These are phyloP conservation scores for Yamadazyma blattariae DNA, from an alignment of 1,139 yeast genomes.

Conservation along the genomic window DNA sequence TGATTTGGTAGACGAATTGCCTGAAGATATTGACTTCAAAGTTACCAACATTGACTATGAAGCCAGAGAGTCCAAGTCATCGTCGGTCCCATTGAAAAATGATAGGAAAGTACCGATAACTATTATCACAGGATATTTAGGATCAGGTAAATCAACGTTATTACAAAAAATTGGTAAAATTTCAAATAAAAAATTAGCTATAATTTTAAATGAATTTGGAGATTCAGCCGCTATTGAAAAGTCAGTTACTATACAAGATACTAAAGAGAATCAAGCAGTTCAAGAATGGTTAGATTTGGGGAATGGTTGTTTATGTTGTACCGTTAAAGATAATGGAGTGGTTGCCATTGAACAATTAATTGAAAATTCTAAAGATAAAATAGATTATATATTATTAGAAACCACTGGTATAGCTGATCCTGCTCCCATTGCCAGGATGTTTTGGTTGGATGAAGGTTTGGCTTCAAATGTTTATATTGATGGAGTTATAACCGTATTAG, in stretches of 20 bases:
- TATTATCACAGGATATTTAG: slow-evolving; percentile 90
- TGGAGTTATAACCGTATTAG: slow-evolving; percentile 91
- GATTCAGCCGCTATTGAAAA: slow-evolving; percentile 88
- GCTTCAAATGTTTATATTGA: slow-evolving; percentile 83
- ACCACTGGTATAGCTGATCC: slow-evolving; percentile 99
- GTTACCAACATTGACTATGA: slow-evolving; percentile 12
- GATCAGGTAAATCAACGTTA: slow-evolving; percentile 91
- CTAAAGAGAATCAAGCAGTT: slow-evolving; percentile 49
- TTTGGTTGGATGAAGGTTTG: slow-evolving; percentile 92
- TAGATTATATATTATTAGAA: slow-evolving; percentile 86
- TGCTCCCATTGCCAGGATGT: slow-evolving; percentile 93
- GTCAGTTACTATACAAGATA: slow-evolving; percentile 72
- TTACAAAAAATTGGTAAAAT: slow-evolving; percentile 69
- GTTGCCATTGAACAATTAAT: slow-evolving; percentile 88
- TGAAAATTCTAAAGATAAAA: slow-evolving; percentile 64
- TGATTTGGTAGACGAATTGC: slow-evolving; percentile 13
- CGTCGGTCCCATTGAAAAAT: slow-evolving; percentile 11
- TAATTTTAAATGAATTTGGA: slow-evolving; percentile 88
- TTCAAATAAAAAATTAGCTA: slow-evolving; percentile 75
- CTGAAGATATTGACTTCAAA: slow-evolving; percentile 7
- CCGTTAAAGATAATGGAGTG: slow-evolving; percentile 93
- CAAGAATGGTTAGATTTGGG: slow-evolving; percentile 97
- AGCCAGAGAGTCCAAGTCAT: slow-evolving; percentile 8
- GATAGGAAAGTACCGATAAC: slow-evolving; percentile 75
- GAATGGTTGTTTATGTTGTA: slow-evolving; percentile 94